Percentiles rank a stretch among this genome's conserved stretches.
Conservation (phyloP, 2,329 filamentous ascomycete species). For the Capronia epimyces region DNA sequence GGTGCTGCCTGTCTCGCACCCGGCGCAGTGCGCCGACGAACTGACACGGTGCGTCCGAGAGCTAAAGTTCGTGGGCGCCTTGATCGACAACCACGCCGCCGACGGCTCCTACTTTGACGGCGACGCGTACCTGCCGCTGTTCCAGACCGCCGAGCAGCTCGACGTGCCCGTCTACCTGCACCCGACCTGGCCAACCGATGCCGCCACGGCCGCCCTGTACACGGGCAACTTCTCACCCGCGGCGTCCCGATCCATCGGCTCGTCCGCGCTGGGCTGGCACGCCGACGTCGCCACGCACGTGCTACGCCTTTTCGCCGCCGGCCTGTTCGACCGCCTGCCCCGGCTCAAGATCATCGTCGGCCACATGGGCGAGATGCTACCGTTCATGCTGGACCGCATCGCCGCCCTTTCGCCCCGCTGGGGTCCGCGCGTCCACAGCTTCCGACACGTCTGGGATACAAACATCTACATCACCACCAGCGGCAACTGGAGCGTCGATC, state of each 20-base stretch:
- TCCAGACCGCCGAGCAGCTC: constrained; percentile 40
- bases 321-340: constrained; percentile 53
- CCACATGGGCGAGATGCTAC: constrained; percentile 51
- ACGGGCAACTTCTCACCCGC: constrained; percentile 28
- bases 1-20: constrained; percentile 39
- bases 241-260: constrained; percentile 13
- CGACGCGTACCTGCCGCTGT: constrained; percentile 41
- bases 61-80: constrained; percentile 45
- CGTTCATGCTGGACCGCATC: constrained; percentile 45
- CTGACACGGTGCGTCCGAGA: constrained; percentile 38
- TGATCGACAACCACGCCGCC: constrained; percentile 41
- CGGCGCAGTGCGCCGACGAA: constrained; percentile 35
- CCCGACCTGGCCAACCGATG: constrained; percentile 41
- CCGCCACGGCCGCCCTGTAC: constrained; percentile 38
- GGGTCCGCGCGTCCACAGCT: constrained; percentile 30
- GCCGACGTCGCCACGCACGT: constrained; percentile 36
- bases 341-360: constrained; percentile 51
- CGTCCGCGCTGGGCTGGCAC: constrained; percentile 34
- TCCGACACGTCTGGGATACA: constrained; percentile 49
- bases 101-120: constrained; percentile 40
- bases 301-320: constrained; percentile 45
- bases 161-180: constrained; percentile 51
- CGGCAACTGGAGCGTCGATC: constrained; percentile 48
- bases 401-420: constrained; percentile 19
- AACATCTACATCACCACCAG: constrained; percentile 57